A percentile compares a stretch with the other conserved stretches of the same genome.
Evolutionary conservation across 1,284 basidiomycete species (phyloP).

Genomic region (Leccinum insigne): DNA sequence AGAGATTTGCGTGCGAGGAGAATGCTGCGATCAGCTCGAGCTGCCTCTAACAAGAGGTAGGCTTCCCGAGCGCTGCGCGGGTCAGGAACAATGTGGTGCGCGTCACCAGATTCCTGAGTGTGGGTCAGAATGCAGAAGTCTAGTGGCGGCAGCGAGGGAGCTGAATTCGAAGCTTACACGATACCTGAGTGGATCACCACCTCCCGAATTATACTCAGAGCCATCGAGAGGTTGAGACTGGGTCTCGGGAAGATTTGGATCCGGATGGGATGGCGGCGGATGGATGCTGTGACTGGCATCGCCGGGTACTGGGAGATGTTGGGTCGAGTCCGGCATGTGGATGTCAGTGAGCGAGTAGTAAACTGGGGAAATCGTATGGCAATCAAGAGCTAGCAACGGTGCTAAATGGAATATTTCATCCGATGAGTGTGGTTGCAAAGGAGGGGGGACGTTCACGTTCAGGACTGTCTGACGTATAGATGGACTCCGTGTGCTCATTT

Average conservation of each 20-base stretch:
- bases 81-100: background rate
- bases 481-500: background rate
- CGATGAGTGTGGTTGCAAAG: background rate
- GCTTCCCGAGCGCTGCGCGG: background rate
- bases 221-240: background rate
- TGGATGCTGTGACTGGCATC: background rate
- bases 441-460: background rate
- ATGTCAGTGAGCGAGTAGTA: background rate
- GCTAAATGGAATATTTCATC: conserved; percentile 2
- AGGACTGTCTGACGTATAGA: background rate
- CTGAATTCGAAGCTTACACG: background rate
- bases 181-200: background rate
- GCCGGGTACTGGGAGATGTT: background rate
- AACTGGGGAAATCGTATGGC: background rate
- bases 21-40: background rate
- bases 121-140: background rate
- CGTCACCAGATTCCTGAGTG: background rate
- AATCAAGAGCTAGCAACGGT: background rate
- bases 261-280: background rate
- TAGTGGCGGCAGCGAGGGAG: background rate
- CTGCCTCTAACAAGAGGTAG: background rate
- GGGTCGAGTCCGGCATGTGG: background rate
- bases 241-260: background rate
- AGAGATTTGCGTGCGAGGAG: background rate
- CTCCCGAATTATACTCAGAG: background rate